phyloP scores from a whole-genome alignment of 139 green algal species.

The Volvox africanus region DNA sequence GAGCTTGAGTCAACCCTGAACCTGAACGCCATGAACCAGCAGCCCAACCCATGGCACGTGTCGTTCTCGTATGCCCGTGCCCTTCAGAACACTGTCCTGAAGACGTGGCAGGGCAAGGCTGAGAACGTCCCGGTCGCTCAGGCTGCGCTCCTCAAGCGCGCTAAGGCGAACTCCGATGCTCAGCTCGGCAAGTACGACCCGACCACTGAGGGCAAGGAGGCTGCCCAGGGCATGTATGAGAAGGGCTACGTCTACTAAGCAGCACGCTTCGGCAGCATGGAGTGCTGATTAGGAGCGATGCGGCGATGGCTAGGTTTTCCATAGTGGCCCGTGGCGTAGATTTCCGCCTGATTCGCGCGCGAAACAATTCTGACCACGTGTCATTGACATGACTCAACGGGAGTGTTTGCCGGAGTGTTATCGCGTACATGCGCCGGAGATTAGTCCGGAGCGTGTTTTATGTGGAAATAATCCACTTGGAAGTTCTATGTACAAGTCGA shows the following conservation, averaged over 20 bases:
- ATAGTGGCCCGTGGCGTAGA: background rate
- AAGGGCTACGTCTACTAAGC: conserved; percentile 96
- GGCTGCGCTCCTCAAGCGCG: conserved; percentile 92
- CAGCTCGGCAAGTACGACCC: conserved; percentile 98
- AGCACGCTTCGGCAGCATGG: background rate
- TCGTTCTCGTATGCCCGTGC: conserved; percentile 99
- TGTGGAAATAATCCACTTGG: no score
- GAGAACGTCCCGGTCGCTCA: conserved; percentile 91
- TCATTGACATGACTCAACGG: background rate
- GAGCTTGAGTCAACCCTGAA: conserved; percentile 99
- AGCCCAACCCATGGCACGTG: conserved; percentile 99
- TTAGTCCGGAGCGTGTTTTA: no score
- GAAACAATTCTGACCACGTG: background rate
- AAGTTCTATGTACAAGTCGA: no score
- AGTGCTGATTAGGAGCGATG: no score
- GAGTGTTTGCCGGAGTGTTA: no score
- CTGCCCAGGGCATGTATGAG: conserved; percentile 93
- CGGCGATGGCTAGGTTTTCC: no score
- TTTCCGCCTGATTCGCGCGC: background rate
- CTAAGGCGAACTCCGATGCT: conserved; percentile 94
- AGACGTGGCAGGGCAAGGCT: conserved; percentile 90
- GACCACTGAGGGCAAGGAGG: conserved; percentile 73
- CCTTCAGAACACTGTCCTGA: conserved; percentile 93
- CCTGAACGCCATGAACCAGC: conserved; percentile 99
- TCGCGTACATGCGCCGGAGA: no score